These are phyloP conservation scores for Nasturtium officinale DNA, from an alignment of 345 rosid genomes.

Conservation along the genomic window DNA sequence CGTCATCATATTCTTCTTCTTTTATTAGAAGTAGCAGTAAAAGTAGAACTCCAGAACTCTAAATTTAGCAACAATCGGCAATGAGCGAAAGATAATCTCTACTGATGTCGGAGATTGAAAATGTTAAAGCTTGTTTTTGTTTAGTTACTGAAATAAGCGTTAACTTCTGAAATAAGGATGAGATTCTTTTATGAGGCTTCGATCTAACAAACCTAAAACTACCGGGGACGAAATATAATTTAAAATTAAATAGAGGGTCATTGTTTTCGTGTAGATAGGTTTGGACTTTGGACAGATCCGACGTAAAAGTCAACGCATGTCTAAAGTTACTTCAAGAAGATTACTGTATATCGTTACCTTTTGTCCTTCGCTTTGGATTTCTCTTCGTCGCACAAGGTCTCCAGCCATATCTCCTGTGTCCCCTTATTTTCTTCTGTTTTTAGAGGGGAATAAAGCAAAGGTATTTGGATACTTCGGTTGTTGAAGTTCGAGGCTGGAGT, in stretches of 20 bases:
- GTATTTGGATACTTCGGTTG: neutral
- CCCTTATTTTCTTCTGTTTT: neutral
- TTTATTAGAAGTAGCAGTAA: slow-evolving; percentile 14
- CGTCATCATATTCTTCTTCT: slow-evolving; percentile 16
- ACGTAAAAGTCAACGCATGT: slow-evolving; percentile 40
- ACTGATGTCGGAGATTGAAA: slow-evolving; percentile 2
- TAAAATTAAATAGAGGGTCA: neutral
- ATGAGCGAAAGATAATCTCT: neutral
- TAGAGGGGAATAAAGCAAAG: neutral
- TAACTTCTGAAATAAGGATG: no score
- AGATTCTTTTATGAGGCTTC: neutral
- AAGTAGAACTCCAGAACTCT: slow-evolving; percentile 2
- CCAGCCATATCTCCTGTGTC: slow-evolving; percentile 30
- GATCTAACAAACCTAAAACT: neutral
- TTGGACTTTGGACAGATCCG: neutral
- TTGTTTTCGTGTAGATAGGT: neutral
- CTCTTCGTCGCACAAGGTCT: slow-evolving; percentile 21
- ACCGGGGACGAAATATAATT: neutral
- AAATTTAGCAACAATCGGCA: slow-evolving; percentile 2
- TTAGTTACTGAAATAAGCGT: neutral
- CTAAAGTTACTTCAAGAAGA: slow-evolving; percentile 25
- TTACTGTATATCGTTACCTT: no score
- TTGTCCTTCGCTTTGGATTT: slow-evolving; percentile 28
- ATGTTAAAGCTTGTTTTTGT: slow-evolving; percentile 9
- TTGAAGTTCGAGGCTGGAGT: slow-evolving; percentile 13